Evolutionary conservation across 1,139 yeast genomes (phyloP).

Genomic region (Protomyces lactucae-debilis): DNA sequence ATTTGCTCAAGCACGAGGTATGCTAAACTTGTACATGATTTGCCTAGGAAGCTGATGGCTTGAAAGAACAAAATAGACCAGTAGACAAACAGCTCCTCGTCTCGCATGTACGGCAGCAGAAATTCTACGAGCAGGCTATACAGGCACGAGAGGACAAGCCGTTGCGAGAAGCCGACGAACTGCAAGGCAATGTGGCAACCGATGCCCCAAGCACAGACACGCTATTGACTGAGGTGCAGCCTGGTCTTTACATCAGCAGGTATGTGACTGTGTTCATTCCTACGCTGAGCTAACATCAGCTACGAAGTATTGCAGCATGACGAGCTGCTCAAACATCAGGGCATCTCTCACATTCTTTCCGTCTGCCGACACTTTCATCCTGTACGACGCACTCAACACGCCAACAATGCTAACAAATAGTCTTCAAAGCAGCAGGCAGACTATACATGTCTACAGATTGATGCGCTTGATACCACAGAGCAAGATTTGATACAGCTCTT

Average conservation of each 20-base stretch:
- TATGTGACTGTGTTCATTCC: background rate
- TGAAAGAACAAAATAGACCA: background rate
- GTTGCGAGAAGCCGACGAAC: background rate
- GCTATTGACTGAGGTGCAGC: background rate
- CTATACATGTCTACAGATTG: background rate
- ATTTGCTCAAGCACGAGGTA: background rate
- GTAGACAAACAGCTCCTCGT: background rate
- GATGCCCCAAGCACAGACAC: background rate
- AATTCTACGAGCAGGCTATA: background rate
- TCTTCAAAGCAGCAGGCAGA: background rate
- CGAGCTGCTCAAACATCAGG: slow-evolving; percentile 8
- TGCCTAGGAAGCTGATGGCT: background rate
- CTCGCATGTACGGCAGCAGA: background rate
- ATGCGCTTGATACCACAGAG: slow-evolving; percentile 15
- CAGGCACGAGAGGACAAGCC: background rate
- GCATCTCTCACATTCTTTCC: slow-evolving; percentile 31
- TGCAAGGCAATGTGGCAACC: background rate
- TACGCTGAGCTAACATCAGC: background rate
- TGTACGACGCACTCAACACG: background rate
- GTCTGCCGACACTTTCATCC: slow-evolving; percentile 10
- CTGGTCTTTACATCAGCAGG: background rate
- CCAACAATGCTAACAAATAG: background rate
- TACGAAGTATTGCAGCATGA: slow-evolving; percentile 29
- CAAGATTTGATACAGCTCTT: slow-evolving; percentile 61
- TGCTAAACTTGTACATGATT: background rate